Conservation (phyloP, 140 eudicot species). For the Senecio squalidus region DNA sequence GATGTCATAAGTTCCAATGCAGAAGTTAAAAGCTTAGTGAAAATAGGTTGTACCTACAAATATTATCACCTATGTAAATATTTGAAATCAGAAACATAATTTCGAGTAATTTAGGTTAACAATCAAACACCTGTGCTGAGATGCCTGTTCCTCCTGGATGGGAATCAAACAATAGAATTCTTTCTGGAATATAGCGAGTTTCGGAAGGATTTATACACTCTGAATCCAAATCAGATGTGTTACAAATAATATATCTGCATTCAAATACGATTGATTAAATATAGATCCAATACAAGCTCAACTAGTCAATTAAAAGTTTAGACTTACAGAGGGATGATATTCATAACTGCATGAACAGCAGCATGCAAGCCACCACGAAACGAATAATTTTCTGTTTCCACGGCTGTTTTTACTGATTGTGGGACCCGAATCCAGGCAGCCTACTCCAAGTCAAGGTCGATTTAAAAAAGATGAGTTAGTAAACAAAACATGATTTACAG, state of each 20-base stretch:
- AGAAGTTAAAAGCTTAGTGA: constrained; percentile 54
- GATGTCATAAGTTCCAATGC: constrained; percentile 80
- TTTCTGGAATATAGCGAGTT: constrained; percentile 76
- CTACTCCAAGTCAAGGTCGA: constrained; percentile 22
- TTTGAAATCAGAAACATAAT: too few species aligned
- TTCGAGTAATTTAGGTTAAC: too few species aligned
- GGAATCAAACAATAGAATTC: constrained; percentile 83
- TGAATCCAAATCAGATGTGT: constrained; percentile 78
- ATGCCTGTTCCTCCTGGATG: constrained; percentile 98
- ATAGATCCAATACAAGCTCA: constrained; percentile 1
- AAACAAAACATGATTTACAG: neutral
- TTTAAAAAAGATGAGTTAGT: neutral
- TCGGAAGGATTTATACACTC: constrained; percentile 94
- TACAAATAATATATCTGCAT: constrained; percentile 74
- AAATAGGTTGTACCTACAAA: constrained; percentile 82
- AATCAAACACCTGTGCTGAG: constrained; percentile 94
- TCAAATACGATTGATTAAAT: constrained; percentile 1
- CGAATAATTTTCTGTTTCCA: constrained; percentile 48
- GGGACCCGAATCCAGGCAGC: constrained; percentile 95
- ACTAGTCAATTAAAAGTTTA: neutral
- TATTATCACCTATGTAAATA: too few species aligned
- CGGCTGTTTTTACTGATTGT: constrained; percentile 60
- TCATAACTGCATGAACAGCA: constrained; percentile 89
- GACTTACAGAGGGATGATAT: constrained; percentile 85
- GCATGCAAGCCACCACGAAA: constrained; percentile 98